Conservation (phyloP, 2,329 filamentous ascomycete species). For the Diaporthe sp. region DNA sequence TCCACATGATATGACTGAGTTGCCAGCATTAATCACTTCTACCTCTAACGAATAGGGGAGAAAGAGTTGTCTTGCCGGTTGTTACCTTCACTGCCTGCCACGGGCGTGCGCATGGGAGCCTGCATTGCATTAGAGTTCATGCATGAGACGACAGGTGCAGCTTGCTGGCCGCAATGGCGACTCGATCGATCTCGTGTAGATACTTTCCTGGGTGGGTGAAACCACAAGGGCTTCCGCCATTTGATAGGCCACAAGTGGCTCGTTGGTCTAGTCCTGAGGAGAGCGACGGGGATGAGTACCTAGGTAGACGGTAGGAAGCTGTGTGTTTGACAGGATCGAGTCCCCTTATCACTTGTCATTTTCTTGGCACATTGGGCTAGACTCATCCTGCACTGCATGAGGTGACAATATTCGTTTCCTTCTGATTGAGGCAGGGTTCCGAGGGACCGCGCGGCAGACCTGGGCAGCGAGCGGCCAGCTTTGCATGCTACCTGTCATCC, state of each 20-base stretch:
- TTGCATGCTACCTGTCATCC: slow-evolving; percentile 13
- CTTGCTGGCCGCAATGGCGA: neutral
- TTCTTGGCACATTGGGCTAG: neutral
- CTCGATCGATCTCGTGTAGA: neutral
- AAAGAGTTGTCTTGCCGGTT: neutral
- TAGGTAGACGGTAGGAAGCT: neutral
- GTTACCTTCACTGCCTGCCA: neutral
- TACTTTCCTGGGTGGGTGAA: neutral
- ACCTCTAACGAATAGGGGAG: neutral
- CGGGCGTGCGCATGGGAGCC: neutral
- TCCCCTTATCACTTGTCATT: neutral
- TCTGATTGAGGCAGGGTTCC: slow-evolving; percentile 12
- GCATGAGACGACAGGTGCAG: neutral
- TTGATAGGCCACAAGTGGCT: neutral
- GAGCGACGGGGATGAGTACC: neutral
- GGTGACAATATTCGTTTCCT: neutral
- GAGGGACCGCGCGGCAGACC: neutral
- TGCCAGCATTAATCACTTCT: neutral
- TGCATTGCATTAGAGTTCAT: slow-evolving; percentile 15
- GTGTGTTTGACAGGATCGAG: neutral
- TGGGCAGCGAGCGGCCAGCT: neutral
- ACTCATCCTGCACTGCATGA: neutral
- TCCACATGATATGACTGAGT: neutral
- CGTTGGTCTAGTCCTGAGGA: neutral
- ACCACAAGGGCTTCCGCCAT: neutral